Evolutionary conservation across 2,329 filamentous ascomycete species (phyloP).

Genomic region (Clarireedia hainanense): DNA sequence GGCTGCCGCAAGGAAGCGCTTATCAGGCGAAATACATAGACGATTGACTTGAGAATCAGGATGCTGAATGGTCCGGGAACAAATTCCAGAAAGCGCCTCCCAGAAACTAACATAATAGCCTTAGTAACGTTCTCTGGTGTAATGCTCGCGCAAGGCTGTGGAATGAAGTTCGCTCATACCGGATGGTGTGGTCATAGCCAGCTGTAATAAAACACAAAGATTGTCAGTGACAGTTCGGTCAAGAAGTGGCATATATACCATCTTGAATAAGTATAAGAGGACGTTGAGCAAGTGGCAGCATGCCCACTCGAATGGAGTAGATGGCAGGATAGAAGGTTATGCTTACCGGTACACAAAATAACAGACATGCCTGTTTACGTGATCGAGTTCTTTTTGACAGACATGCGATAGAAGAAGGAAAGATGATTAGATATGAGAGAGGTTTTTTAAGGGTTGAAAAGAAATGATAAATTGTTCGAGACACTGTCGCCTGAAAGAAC

Average conservation of each 20-base stretch:
- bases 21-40: slow-evolving; percentile 96
- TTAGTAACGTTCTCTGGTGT: slow-evolving; percentile 9
- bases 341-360: slow-evolving; percentile 57
- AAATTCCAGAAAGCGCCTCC: slow-evolving; percentile 96
- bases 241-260: not conserved
- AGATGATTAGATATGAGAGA: not conserved
- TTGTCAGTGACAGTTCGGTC: slow-evolving; percentile 16
- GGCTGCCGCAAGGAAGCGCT: slow-evolving; percentile 76
- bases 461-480: too few species aligned
- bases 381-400: not conserved
- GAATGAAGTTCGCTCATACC: slow-evolving; percentile 36
- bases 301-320: not conserved
- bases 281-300: not conserved
- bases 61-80: slow-evolving; percentile 95
- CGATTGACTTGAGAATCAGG: slow-evolving; percentile 98
- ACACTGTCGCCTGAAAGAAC: not conserved
- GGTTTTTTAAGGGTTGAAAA: too few species aligned
- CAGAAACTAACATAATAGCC: slow-evolving; percentile 63
- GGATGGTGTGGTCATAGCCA: slow-evolving; percentile 69
- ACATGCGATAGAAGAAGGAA: not conserved
- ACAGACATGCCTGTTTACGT: slow-evolving; percentile 46
- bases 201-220: slow-evolving; percentile 36
- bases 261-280: not conserved
- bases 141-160: not conserved
- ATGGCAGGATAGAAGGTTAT: not conserved